Conservation (phyloP, 1,139 yeast genomes). For the Hansenula sp. region DNA sequence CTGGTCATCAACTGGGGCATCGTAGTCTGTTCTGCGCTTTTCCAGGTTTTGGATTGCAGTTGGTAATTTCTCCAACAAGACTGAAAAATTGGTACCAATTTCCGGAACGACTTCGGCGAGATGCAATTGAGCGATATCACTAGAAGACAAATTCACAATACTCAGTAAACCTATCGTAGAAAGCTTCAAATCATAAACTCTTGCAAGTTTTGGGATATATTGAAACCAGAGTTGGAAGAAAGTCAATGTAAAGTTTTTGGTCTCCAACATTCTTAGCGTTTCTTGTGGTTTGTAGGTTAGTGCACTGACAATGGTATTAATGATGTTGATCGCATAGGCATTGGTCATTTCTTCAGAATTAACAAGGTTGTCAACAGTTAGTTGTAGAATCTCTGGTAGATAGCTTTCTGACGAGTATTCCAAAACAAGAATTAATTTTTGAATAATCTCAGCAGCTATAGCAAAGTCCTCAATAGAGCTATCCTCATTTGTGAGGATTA, state of each 20-base stretch:
- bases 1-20: constrained; percentile 34
- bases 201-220: constrained; percentile 48
- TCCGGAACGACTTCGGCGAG: constrained; percentile 24
- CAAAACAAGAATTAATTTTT: constrained; percentile 29
- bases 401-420: constrained; percentile 24
- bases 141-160: constrained; percentile 31
- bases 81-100: constrained; percentile 45
- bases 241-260: constrained; percentile 37
- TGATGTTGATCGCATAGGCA: constrained; percentile 50
- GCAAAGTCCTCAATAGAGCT: constrained; percentile 19
- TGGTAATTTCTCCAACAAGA: constrained; percentile 60
- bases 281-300: constrained; percentile 57
- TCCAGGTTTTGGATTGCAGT: constrained; percentile 64
- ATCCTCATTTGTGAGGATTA: constrained; percentile 26
- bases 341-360: constrained; percentile 26
- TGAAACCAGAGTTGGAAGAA: constrained; percentile 73
- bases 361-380: constrained; percentile 23
- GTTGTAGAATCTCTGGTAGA: constrained; percentile 22
- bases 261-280: constrained; percentile 52
- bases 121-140: constrained; percentile 26
- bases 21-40: constrained; percentile 54
- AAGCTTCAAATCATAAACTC: constrained; percentile 82
- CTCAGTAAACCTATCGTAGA: constrained; percentile 65
- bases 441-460: constrained; percentile 27
- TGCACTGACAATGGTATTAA: constrained; percentile 66